Evolutionary conservation across 306 rosid species (phyloP).

Genomic region (apple (Malus domestica)): ASM211411v1 NC_041803.1:454501-455000

Average conservation of each 20-base stretch:
- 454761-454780: too few species aligned
- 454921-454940: background rate
- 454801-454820: background rate
- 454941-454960: background rate
- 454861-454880: background rate
- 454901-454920: background rate
- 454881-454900: background rate
- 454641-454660: too few species aligned
- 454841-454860: background rate
- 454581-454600: background rate
- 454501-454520: background rate
- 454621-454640: too few species aligned
- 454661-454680: background rate
- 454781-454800: too few species aligned
- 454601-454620: background rate
- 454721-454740: too few species aligned
- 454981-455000: slow-evolving; percentile 64
- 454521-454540: slow-evolving; percentile 50
- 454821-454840: background rate
- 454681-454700: background rate
- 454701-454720: too few species aligned
- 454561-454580: background rate
- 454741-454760: too few species aligned
- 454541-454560: slow-evolving; percentile 34
- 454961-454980: background rate